A percentile compares a stretch with the other conserved stretches of the same genome.
Evolutionary conservation across 495 filamentous ascomycete genomes (phyloP).

Genomic region (Penicillium robsamsonii): DNA sequence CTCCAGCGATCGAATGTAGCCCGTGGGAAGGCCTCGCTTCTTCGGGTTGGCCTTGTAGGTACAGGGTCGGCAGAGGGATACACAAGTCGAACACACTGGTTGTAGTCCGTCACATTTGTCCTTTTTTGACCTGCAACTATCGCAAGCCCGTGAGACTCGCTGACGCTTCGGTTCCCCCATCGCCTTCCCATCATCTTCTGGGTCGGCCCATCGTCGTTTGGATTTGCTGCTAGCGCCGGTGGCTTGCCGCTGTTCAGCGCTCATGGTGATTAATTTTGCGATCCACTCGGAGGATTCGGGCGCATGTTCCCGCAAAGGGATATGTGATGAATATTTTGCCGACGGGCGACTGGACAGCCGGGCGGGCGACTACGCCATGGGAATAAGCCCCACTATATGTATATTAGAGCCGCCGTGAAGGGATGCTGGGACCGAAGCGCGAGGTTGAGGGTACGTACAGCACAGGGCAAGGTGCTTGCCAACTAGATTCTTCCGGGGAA

Average conservation of each 20-base stretch:
- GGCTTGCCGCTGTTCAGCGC: slow-evolving; percentile 41
- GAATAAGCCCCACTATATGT: slow-evolving; percentile 9
- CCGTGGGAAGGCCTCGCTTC: slow-evolving; percentile 58
- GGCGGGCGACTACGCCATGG: slow-evolving; percentile 20
- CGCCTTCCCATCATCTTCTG: slow-evolving; percentile 32
- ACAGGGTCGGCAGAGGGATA: slow-evolving; percentile 56
- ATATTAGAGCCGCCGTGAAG: slow-evolving; percentile 6
- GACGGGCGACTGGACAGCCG: slow-evolving; percentile 21
- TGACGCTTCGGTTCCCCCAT: slow-evolving; percentile 40
- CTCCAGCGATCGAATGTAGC: slow-evolving; percentile 44
- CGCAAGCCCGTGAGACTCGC: slow-evolving; percentile 63
- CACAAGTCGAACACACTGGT: slow-evolving; percentile 63
- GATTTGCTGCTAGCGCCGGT: slow-evolving; percentile 31
- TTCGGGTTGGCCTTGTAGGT: slow-evolving; percentile 67
- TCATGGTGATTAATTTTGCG: slow-evolving; percentile 43
- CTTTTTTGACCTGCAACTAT: slow-evolving; percentile 62
- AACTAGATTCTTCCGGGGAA: slow-evolving; percentile 20
- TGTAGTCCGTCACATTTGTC: slow-evolving; percentile 67
- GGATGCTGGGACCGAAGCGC: not conserved
- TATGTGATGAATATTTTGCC: slow-evolving; percentile 38
- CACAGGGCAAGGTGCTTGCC: not conserved
- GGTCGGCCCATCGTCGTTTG: slow-evolving; percentile 37
- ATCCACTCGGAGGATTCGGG: slow-evolving; percentile 34
- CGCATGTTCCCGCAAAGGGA: slow-evolving; percentile 35
- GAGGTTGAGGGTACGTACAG: slow-evolving; percentile 2